Conservation (phyloP, 2,329 filamentous ascomycete genomes). For the Fusarium pseudoanthophilum region DNA sequence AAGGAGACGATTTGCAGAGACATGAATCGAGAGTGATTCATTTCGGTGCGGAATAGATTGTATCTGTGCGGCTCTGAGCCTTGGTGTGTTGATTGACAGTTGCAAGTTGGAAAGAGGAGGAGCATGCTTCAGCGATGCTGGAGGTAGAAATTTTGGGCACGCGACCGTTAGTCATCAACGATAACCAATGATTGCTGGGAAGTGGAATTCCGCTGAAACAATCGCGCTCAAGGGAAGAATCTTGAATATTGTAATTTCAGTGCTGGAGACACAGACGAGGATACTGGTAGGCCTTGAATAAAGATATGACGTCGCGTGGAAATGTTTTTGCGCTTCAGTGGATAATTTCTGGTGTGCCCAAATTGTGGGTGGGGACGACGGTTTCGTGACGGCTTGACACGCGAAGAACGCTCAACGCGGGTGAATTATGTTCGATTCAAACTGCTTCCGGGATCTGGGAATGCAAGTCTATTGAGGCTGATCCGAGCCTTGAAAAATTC, state of each 20-base stretch:
- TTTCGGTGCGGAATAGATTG: background rate
- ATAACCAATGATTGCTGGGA: background rate
- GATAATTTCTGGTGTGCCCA: background rate
- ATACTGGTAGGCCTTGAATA: too few species aligned
- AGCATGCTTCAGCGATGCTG: background rate
- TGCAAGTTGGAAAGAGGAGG: background rate
- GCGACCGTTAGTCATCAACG: background rate
- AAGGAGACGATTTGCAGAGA: too few species aligned
- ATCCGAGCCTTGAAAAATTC: rapidly evolving
- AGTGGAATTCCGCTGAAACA: rapidly evolving
- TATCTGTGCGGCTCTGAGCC: background rate
- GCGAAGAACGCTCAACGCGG: background rate
- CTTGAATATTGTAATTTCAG: background rate
- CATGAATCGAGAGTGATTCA: background rate
- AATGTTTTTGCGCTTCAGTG: background rate
- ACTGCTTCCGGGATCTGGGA: rapidly evolving
- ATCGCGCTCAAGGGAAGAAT: background rate
- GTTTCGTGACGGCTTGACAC: too few species aligned
- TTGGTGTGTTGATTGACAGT: background rate
- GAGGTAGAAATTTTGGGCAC: background rate
- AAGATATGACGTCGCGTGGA: background rate
- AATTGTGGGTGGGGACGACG: background rate
- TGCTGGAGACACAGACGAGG: rapidly evolving
- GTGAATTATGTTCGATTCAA: background rate
- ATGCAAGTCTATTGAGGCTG: rapidly evolving